These are phyloP conservation scores for Linderina pennispora DNA, from an alignment of 192 early-diverging fungal species.

Conservation along the genomic window DNA sequence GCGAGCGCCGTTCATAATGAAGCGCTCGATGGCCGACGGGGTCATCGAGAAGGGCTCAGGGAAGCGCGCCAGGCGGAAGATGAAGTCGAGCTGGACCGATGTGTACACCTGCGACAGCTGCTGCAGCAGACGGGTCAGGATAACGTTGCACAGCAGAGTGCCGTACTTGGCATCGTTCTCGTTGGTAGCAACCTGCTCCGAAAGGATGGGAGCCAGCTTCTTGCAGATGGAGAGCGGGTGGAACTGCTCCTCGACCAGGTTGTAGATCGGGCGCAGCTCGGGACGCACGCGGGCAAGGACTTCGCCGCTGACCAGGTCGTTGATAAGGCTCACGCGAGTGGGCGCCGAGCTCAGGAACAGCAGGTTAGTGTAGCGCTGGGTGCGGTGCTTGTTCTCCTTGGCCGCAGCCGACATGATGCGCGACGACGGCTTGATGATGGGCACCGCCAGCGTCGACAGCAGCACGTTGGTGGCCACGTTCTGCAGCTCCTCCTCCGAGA, in stretches of 20 bases:
- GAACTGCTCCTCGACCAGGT: conserved; percentile 97
- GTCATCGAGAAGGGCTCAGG: conserved; percentile 79
- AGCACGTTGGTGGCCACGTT: conserved; percentile 89
- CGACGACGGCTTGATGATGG: conserved; percentile 85
- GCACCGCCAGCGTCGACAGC: conserved; percentile 91
- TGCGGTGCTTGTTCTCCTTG: conserved; percentile 74
- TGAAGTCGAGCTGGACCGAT: conserved; percentile 90
- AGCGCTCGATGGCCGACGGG: conserved; percentile 88
- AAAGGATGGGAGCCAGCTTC: conserved; percentile 88
- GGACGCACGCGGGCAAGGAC: conserved; percentile 80
- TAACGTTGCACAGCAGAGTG: conserved; percentile 89
- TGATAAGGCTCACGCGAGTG: conserved; percentile 83
- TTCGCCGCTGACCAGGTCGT: conserved; percentile 82
- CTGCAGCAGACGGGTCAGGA: conserved; percentile 95
- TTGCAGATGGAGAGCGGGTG: conserved; percentile 97
- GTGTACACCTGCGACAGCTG: conserved; percentile 99
- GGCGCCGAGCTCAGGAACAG: conserved; percentile 80
- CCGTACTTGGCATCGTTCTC: conserved; percentile 83
- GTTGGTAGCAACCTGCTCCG: conserved; percentile 56
- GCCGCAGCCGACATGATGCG: conserved; percentile 63
- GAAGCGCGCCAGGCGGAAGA: conserved; percentile 85
- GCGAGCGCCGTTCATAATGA: conserved; percentile 97
- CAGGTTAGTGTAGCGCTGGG: conserved; percentile 75
- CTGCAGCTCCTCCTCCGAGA: conserved; percentile 81
- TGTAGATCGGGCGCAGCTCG: conserved; percentile 88